These are phyloP conservation scores for Aspergillus uvarum DNA, from an alignment of 2,329 filamentous ascomycete species.

Conservation along the genomic window DNA sequence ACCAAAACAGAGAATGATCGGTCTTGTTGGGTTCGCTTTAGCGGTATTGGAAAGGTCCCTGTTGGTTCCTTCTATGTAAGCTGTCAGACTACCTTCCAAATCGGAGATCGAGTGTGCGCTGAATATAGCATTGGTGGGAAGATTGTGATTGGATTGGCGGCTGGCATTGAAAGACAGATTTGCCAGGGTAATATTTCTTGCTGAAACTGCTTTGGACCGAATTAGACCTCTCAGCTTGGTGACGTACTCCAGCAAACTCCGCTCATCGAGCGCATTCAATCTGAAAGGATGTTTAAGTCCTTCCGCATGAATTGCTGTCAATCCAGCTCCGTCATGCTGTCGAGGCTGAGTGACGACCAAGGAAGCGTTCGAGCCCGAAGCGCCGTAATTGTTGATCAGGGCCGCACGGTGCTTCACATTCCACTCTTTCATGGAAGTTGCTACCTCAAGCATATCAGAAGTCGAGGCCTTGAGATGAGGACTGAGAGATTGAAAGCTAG, in stretches of 20 bases:
- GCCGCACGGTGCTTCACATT: slow-evolving; percentile 19
- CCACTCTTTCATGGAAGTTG: slow-evolving; percentile 17
- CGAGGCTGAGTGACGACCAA: slow-evolving; percentile 23
- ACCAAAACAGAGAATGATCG: slow-evolving; percentile 42
- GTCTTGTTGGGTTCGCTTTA: slow-evolving; percentile 1
- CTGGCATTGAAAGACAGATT: slow-evolving; percentile 8
- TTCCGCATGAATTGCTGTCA: slow-evolving; percentile 8
- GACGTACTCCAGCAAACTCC: neutral
- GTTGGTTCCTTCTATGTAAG: neutral
- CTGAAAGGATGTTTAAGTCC: slow-evolving; percentile 21
- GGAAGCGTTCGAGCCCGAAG: slow-evolving; percentile 25
- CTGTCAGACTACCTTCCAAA: neutral
- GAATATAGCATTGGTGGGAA: neutral
- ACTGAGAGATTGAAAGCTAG: slow-evolving; percentile 27
- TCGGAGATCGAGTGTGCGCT: neutral
- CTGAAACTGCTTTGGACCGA: neutral
- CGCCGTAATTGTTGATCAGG: slow-evolving; percentile 29
- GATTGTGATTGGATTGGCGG: slow-evolving; percentile 1
- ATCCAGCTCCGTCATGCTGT: slow-evolving; percentile 12
- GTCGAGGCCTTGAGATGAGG: slow-evolving; percentile 16
- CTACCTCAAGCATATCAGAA: slow-evolving; percentile 16
- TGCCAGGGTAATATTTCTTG: neutral
- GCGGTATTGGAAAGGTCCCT: neutral
- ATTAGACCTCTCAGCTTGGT: neutral
- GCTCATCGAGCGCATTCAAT: slow-evolving; percentile 2